A percentile compares a stretch with the other conserved stretches of the same genome.
phyloP scores from a whole-genome alignment of 2,329 filamentous ascomycete genomes.

The Aspergillus amoenus region DNA sequence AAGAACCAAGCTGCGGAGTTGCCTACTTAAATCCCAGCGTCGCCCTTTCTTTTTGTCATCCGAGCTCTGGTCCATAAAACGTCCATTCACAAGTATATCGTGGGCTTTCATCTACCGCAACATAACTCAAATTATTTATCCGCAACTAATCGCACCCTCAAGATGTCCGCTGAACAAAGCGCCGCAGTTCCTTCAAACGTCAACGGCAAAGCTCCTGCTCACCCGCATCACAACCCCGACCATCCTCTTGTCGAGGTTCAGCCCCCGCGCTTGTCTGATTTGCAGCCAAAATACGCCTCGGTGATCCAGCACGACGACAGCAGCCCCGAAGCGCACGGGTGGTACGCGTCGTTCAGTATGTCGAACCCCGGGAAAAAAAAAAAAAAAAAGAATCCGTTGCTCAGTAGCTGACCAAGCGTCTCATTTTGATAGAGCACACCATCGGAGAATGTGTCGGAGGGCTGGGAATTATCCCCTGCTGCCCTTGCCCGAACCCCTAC shows the following conservation, averaged over 20 bases:
- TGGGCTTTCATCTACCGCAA: background rate
- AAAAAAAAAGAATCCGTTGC: background rate
- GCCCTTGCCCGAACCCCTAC: conserved; percentile 94
- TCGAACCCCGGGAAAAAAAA: conserved; percentile 18
- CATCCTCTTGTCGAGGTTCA: conserved; percentile 67
- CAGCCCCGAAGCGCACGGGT: conserved; percentile 72
- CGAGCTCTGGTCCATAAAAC: background rate
- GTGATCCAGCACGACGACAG: conserved; percentile 59
- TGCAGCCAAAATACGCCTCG: conserved; percentile 79
- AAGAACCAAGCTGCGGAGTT: no score
- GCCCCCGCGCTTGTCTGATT: conserved; percentile 76
- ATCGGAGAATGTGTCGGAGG: conserved; percentile 75
- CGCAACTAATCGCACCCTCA: background rate
- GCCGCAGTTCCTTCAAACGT: conserved; percentile 19
- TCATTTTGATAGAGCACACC: conserved; percentile 58
- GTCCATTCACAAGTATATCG: background rate
- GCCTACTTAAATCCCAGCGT: conserved; percentile 8
- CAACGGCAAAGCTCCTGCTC: conserved; percentile 37
- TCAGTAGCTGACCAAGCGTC: conserved; percentile 1
- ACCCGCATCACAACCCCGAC: conserved; percentile 25
- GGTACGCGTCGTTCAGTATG: conserved; percentile 86
- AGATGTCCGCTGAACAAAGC: conserved; percentile 30
- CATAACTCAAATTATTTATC: background rate
- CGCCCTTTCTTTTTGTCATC: conserved; percentile 7
- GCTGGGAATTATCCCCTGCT: conserved; percentile 85